Base-by-base conservation (phyloP, 257 asterid genomes). In the Perilla frutescens region DNA sequence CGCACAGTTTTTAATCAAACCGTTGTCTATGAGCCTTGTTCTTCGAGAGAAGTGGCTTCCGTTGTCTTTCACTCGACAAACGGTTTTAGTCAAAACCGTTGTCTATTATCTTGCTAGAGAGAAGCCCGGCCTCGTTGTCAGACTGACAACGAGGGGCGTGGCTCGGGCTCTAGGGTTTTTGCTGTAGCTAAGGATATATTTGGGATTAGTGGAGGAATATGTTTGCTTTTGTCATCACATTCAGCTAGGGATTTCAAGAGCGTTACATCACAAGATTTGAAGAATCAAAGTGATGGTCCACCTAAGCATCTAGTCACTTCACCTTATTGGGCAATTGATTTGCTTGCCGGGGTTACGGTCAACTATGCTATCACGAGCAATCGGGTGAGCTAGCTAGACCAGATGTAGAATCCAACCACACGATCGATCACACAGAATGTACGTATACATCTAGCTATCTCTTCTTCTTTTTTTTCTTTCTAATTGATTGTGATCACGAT, bases 201-300 rank as follows among this genome's bases (percentile, higher is more conserved):
- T 37, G 2, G 58, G 40, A 57, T 60, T 60, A 43, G 60, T 62
- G 82, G 72, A 68, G 43, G 59, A 43, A 67, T 76, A 36, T 67
- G 69, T 71, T 63, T 60, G 72, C 70, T 76, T 68, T 72, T 56
- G 77, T 76, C 68, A 80, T 54, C 73, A 71, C 60, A 72, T 72
- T 70, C 29, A 40, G 0, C 10, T 58, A 77, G 70, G 70, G 82
- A 71, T 72, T 68, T 67, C 74, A 68, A 47, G 62, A 70, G 81
- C 63, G 88, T 82, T 70, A 65, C 85, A 82, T 85, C 86, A 80
- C 7, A 84, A 87, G 96, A 89, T 85, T 20, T 84, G 74, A 84
- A 82, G 74, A 71, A 87, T 87, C 90, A 73, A 79, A 74, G 72
- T 77, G 71, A 73, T 82, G 90, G 87, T 79, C 93, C 91, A 80